These are phyloP conservation scores for Exophiala alcalophila DNA, from an alignment of 2,329 filamentous ascomycete species.

Conservation along the genomic window DNA sequence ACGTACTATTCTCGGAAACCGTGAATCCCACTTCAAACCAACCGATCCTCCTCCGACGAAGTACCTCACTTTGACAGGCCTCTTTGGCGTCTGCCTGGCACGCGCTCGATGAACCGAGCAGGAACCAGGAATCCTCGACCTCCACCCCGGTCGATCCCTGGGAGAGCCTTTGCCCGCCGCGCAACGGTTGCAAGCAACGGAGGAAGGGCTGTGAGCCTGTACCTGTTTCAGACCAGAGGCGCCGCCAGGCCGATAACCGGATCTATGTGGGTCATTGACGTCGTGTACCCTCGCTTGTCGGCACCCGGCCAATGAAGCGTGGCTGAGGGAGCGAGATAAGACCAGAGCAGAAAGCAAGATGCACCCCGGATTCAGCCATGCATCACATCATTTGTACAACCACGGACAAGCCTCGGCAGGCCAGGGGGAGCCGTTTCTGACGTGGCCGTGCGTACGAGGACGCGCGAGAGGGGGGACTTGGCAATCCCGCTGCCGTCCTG, in stretches of 20 bases:
- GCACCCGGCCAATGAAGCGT: constrained; percentile 10
- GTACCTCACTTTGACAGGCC: too few species aligned
- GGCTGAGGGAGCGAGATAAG: constrained; percentile 10
- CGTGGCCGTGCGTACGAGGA: constrained; percentile 17
- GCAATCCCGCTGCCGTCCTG: too few species aligned
- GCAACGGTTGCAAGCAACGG: constrained; percentile 2
- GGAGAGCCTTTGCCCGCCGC: too few species aligned
- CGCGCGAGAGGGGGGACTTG: too few species aligned
- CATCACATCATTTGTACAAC: constrained; percentile 19
- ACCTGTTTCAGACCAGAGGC: constrained; percentile 20
- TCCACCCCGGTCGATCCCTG: too few species aligned
- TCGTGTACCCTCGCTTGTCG: constrained; percentile 23
- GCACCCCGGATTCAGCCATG: constrained; percentile 25
- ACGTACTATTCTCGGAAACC: too few species aligned
- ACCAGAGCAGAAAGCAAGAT: constrained; percentile 8
- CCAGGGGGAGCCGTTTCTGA: constrained; percentile 9
- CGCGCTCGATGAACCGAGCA: too few species aligned
- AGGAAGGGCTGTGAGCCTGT: constrained; percentile 12
- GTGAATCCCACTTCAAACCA: too few species aligned
- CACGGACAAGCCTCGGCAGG: constrained; percentile 18
- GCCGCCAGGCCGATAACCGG: constrained; percentile 22
- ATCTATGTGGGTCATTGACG: constrained; percentile 20
- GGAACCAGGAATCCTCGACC: too few species aligned
- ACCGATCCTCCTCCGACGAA: too few species aligned
- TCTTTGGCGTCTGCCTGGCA: too few species aligned